phyloP scores from a whole-genome alignment of 768 basidiomycete species.

The Naematelia aurantialba region DNA sequence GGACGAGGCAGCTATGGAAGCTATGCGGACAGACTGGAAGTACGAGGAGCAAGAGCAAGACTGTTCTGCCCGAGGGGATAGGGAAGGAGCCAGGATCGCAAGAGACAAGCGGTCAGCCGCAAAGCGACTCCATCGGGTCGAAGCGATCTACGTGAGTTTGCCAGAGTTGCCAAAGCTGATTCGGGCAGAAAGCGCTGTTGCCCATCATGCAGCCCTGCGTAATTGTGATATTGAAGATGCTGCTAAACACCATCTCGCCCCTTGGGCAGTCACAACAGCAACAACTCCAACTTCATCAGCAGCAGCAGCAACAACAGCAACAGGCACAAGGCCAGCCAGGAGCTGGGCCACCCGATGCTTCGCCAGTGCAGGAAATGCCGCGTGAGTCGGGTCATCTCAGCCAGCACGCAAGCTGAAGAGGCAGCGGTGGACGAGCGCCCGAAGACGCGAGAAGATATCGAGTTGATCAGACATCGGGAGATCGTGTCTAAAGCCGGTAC shows the following conservation, averaged over 20 bases:
- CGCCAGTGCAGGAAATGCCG: slow-evolving; percentile 39
- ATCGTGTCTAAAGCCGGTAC: slow-evolving; percentile 97
- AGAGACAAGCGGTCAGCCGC: slow-evolving; percentile 55
- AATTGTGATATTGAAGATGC: slow-evolving; percentile 82
- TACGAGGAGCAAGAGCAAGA: slow-evolving; percentile 66
- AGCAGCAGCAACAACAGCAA: slow-evolving; percentile 7
- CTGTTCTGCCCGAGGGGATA: slow-evolving; percentile 27
- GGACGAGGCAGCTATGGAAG: slow-evolving; percentile 41
- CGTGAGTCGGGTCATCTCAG: slow-evolving; percentile 23
- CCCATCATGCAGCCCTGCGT: slow-evolving; percentile 86
- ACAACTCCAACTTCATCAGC: slow-evolving; percentile 15
- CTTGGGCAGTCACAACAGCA: slow-evolving; percentile 51
- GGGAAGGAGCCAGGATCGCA: slow-evolving; percentile 31
- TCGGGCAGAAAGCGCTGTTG: slow-evolving; percentile 69
- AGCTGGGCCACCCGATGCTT: slow-evolving; percentile 16
- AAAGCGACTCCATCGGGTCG: slow-evolving; percentile 80
- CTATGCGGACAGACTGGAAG: slow-evolving; percentile 38
- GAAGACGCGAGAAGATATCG: slow-evolving; percentile 81
- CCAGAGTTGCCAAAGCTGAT: not conserved
- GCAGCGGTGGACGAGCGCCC: slow-evolving; percentile 54
- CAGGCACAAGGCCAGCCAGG: not conserved
- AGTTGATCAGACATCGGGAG: slow-evolving; percentile 90
- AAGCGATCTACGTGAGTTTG: slow-evolving; percentile 79
- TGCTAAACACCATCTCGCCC: slow-evolving; percentile 88
- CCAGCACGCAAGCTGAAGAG: slow-evolving; percentile 27